Conservation (phyloP, 2,329 filamentous ascomycete species). For the Cordyceps pruinosa region DNA sequence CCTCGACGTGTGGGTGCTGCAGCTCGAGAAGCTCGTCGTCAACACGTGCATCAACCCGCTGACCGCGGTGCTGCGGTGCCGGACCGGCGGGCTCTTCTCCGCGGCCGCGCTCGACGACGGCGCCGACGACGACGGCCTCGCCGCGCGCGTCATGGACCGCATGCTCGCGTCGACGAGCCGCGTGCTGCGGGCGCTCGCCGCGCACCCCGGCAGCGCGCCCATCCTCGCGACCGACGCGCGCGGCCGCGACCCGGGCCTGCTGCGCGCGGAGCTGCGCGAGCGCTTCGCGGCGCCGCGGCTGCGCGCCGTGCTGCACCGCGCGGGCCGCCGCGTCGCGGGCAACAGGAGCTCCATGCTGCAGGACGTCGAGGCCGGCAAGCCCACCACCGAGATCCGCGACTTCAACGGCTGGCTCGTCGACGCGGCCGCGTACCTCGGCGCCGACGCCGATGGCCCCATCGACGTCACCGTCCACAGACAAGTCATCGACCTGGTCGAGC, state of each 20-base stretch:
- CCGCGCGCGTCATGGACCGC: conserved; percentile 56
- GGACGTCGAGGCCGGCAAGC: conserved; percentile 44
- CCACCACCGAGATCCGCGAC: conserved; percentile 46
- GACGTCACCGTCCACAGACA: conserved; percentile 33
- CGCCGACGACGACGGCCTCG: conserved; percentile 20
- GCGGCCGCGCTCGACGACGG: conserved; percentile 31
- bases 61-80: conserved; percentile 68
- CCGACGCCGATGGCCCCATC: conserved; percentile 18
- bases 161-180: conserved; percentile 68
- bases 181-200: conserved; percentile 63
- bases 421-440: conserved; percentile 32
- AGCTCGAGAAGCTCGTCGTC: conserved; percentile 79
- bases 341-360: conserved; percentile 59
- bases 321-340: conserved; percentile 41
- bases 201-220: conserved; percentile 42
- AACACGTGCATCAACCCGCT: conserved; percentile 80
- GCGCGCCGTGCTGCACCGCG: conserved; percentile 37
- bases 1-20: conserved; percentile 47
- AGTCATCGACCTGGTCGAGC: conserved; percentile 38
- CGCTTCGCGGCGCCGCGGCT: conserved; percentile 40
- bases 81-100: conserved; percentile 70
- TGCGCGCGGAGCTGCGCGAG: conserved; percentile 19
- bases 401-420: conserved; percentile 54
- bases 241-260: background rate
- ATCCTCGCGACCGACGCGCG: conserved; percentile 27